A percentile compares a stretch with the other conserved stretches of the same genome.
These are phyloP conservation scores for Globisporangium spinosum DNA, from an alignment of 352 stramenopile species.

Conservation along the genomic window DNA sequence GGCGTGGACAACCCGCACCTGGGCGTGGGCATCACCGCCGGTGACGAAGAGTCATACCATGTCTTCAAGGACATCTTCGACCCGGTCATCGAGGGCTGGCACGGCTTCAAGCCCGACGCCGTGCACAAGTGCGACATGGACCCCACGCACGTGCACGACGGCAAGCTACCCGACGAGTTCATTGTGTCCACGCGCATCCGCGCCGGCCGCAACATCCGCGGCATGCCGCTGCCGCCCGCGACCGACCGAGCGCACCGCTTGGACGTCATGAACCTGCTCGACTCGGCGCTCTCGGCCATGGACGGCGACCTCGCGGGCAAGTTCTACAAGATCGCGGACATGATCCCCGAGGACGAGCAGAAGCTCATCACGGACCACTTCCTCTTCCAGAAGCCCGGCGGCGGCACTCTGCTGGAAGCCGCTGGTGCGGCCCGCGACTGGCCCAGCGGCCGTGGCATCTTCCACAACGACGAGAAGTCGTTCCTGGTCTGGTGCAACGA, in stretches of 20 bases:
- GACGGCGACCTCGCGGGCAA: constrained; percentile 63
- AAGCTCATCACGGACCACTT: constrained; percentile 77
- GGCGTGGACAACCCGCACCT: constrained; percentile 77
- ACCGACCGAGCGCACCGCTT: constrained; percentile 81
- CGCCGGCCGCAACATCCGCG: constrained; percentile 79
- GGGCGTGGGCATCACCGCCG: constrained; percentile 53
- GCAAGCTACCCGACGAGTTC: constrained; percentile 64
- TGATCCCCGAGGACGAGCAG: constrained; percentile 71
- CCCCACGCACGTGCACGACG: constrained; percentile 54
- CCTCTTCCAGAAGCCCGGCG: constrained; percentile 84
- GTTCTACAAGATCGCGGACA: constrained; percentile 79
- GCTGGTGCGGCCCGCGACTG: constrained; percentile 66
- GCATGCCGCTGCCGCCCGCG: constrained; percentile 71
- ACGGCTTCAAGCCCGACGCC: constrained; percentile 57
- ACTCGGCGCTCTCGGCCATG: constrained; percentile 72
- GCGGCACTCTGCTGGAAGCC: constrained; percentile 60
- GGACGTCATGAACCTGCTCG: constrained; percentile 84
- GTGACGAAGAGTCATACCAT: constrained; percentile 72
- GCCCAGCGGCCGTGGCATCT: constrained; percentile 74
- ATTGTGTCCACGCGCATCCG: constrained; percentile 79
- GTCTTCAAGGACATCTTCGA: constrained; percentile 74
- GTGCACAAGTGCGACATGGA: constrained; percentile 77
- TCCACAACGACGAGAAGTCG: constrained; percentile 72
- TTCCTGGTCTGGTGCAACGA: constrained; percentile 88
- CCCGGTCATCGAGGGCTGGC: constrained; percentile 65